Evolutionary conservation across 2,329 filamentous ascomycete species (phyloP).

Genomic region (Talaromyces albobiverticillius): DNA sequence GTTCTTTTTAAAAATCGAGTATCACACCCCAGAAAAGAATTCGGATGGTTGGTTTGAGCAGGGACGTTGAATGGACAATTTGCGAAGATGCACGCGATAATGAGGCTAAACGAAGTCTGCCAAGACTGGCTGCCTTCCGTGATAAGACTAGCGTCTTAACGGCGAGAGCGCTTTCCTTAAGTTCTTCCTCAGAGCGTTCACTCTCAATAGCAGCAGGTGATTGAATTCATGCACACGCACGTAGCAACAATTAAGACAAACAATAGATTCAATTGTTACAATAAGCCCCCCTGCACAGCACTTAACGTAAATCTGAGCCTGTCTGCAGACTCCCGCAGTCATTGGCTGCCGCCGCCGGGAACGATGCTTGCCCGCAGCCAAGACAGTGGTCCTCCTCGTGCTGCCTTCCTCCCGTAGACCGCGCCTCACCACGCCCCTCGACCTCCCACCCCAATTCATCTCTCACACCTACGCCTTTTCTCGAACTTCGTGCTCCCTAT

Average conservation of each 20-base stretch:
- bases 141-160: slow-evolving; percentile 10
- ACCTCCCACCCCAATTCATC: slow-evolving; percentile 6
- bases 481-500: background rate
- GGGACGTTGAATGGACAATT: background rate
- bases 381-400: slow-evolving; percentile 4
- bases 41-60: background rate
- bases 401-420: slow-evolving; percentile 10
- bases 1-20: slow-evolving; percentile 17
- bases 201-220: no score
- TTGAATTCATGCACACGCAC: no score
- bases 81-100: slow-evolving; percentile 4
- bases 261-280: background rate
- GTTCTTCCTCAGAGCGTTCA: no score
- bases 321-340: background rate
- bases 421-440: slow-evolving; percentile 13
- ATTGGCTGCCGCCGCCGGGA: slow-evolving; percentile 12
- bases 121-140: slow-evolving; percentile 9
- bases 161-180: no score
- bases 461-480: background rate
- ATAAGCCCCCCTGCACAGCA: background rate
- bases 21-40: background rate
- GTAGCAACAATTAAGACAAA: no score
- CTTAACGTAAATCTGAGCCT: background rate
- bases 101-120: slow-evolving; percentile 1
- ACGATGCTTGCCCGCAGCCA: slow-evolving; percentile 9